Conservation (phyloP, 495 filamentous ascomycete genomes). For the Tuber brumale region DNA sequence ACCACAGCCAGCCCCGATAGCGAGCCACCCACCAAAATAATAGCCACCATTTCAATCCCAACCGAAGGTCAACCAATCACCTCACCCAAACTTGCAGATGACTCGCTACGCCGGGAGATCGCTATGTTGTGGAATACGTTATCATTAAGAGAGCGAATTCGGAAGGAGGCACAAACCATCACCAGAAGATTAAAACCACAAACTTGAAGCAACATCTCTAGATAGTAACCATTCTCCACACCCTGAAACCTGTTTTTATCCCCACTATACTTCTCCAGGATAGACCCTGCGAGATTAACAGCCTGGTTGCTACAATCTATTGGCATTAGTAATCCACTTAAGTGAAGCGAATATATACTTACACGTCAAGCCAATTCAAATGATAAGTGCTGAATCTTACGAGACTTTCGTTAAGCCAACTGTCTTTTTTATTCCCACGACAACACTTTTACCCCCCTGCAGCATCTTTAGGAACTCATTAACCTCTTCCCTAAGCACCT, state of each 20-base stretch:
- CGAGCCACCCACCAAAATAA: no score
- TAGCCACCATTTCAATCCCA: no score
- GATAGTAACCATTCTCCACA: slow-evolving; percentile 14
- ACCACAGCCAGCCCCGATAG: no score
- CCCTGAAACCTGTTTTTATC: slow-evolving; percentile 16
- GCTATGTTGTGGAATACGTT: no score
- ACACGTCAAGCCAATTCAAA: slow-evolving; percentile 11
- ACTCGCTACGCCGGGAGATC: no score
- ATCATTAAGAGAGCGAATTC: background rate
- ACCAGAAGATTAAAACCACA: slow-evolving; percentile 25
- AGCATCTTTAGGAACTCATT: slow-evolving; percentile 28
- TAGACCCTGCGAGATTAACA: slow-evolving; percentile 8
- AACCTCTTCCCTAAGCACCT: slow-evolving; percentile 18
- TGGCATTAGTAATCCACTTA: background rate
- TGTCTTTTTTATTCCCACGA: slow-evolving; percentile 23
- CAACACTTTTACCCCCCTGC: slow-evolving; percentile 19
- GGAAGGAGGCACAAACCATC: slow-evolving; percentile 18
- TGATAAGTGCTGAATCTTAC: slow-evolving; percentile 25
- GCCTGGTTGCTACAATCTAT: slow-evolving; percentile 1
- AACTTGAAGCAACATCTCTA: slow-evolving; percentile 20
- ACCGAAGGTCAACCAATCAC: no score
- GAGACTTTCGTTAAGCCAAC: slow-evolving; percentile 28
- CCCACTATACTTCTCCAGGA: slow-evolving; percentile 11
- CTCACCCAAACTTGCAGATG: no score
- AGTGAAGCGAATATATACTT: background rate